These are phyloP conservation scores for Sugiyamaella marilandica DNA, from an alignment of 805 yeast genomes.

Conservation along the genomic window DNA sequence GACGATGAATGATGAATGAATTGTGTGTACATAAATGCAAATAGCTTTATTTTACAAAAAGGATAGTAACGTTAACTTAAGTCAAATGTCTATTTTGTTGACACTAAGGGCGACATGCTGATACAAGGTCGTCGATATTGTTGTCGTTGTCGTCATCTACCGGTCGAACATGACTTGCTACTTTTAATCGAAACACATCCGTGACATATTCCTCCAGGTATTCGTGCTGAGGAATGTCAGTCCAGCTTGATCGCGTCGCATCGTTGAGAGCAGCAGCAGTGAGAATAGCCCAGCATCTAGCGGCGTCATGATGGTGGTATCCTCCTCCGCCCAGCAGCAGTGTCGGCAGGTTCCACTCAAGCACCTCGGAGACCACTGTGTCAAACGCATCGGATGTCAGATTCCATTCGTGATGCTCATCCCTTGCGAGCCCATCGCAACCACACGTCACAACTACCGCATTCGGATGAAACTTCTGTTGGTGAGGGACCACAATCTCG, in stretches of 20 bases:
- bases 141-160: conserved; percentile 17
- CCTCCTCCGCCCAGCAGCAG: conserved; percentile 75
- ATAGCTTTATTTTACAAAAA: not conserved
- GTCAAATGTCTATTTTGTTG: not conserved
- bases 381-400: conserved; percentile 50
- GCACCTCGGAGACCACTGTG: conserved; percentile 30
- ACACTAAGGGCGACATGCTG: not conserved
- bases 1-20: conserved; percentile 1
- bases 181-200: conserved; percentile 50
- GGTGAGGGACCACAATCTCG: conserved; percentile 41
- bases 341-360: conserved; percentile 34
- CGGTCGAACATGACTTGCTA: conserved; percentile 12
- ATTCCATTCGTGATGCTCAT: conserved; percentile 65
- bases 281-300: conserved; percentile 54
- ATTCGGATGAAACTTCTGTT: conserved; percentile 42
- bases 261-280: conserved; percentile 23
- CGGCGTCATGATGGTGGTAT: conserved; percentile 55
- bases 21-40: not conserved
- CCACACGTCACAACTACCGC: conserved; percentile 65
- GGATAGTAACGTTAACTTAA: not conserved
- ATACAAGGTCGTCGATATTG: conserved; percentile 6
- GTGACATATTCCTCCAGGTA: conserved; percentile 39
- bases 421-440: conserved; percentile 67
- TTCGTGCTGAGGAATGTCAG: conserved; percentile 50
- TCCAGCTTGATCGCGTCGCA: conserved; percentile 32